phyloP scores from a whole-genome alignment of 2,329 filamentous ascomycete species.

The Aulographum hederae region DNA sequence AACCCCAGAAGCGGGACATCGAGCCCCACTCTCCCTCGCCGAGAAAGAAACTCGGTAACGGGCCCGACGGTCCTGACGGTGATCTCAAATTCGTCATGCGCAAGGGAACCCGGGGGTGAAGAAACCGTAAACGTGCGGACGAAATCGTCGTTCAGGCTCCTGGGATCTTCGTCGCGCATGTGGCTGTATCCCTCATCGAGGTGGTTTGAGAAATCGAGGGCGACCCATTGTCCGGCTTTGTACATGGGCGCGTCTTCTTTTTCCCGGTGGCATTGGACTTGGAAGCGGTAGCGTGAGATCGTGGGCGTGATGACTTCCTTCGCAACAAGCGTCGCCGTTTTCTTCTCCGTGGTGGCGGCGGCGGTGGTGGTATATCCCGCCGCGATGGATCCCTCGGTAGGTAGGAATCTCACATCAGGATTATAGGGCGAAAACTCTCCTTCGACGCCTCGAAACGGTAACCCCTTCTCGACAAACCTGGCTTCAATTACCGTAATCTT shows the following conservation, averaged over 20 bases:
- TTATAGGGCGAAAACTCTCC: conserved; percentile 60
- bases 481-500: conserved; percentile 44
- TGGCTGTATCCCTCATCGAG: conserved; percentile 60
- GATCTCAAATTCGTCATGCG: conserved; percentile 51
- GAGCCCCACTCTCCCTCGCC: conserved; percentile 29
- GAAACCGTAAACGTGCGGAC: conserved; percentile 71
- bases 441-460: conserved; percentile 46
- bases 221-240: conserved; percentile 59
- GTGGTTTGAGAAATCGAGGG: conserved; percentile 51
- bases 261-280: too few species aligned
- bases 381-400: conserved; percentile 30
- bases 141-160: conserved; percentile 68
- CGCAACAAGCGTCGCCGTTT: conserved; percentile 36
- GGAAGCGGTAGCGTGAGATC: conserved; percentile 47
- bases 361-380: conserved; percentile 3
- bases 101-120: conserved; percentile 23
- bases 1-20: conserved; percentile 55
- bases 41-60: conserved; percentile 48
- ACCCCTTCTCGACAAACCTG: conserved; percentile 42
- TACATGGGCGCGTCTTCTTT: conserved; percentile 25
- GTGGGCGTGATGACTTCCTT: conserved; percentile 45
- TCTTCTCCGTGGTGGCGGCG: conserved; percentile 7
- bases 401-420: conserved; percentile 48
- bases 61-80: conserved; percentile 52
- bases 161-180: conserved; percentile 68